phyloP scores from a whole-genome alignment of 2,329 filamentous ascomycete species.

The Diplodia intermedia region DNA sequence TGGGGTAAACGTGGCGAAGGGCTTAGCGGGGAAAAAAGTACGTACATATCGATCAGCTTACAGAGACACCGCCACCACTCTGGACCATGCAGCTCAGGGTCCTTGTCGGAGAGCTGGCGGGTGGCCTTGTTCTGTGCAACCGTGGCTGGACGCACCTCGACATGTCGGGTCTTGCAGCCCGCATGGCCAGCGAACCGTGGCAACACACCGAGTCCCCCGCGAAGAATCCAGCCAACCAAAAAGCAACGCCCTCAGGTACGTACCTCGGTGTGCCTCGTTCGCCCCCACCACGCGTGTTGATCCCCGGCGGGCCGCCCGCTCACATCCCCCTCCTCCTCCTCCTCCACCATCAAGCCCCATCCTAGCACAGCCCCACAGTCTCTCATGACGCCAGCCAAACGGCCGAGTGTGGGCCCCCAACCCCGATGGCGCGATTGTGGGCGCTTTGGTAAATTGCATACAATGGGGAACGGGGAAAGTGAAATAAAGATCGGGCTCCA shows the following conservation, averaged over 20 bases:
- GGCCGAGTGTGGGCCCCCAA: background rate
- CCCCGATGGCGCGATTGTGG: background rate
- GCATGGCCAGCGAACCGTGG: background rate
- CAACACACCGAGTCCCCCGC: background rate
- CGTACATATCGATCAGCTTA: background rate
- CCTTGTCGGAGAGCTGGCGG: background rate
- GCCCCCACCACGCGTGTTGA: background rate
- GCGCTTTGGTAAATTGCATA: background rate
- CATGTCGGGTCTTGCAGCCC: background rate
- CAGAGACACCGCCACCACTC: background rate
- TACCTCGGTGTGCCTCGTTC: background rate
- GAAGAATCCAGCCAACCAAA: background rate
- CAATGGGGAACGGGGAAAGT: background rate
- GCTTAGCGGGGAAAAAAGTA: slow-evolving; percentile 32
- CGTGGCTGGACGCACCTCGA: background rate
- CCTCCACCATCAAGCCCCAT: background rate
- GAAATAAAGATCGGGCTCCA: background rate
- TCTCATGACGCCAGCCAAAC: background rate
- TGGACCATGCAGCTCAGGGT: slow-evolving; percentile 46
- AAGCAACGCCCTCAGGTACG: background rate
- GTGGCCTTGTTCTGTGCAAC: background rate
- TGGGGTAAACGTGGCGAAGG: slow-evolving; percentile 10
- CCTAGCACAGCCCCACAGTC: background rate
- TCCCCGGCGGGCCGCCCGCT: background rate
- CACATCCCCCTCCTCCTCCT: background rate